Base-by-base conservation (phyloP, 768 basidiomycete species). In the Suillus discolor region DNA sequence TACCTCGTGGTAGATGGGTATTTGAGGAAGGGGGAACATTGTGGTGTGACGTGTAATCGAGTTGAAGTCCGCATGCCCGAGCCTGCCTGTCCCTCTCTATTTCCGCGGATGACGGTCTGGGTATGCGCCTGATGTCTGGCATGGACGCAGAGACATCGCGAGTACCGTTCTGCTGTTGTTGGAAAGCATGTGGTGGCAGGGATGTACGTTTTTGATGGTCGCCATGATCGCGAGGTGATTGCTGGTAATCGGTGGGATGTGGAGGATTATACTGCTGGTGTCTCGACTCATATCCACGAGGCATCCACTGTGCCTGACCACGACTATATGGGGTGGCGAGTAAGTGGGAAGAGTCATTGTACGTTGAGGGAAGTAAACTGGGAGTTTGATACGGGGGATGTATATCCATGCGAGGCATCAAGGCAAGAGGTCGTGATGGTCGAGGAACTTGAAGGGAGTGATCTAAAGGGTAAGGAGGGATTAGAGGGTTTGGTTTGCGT, bases 31-130 rank as follows among this genome's bases (percentile, higher is more conserved):
- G 61, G 66, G 55, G 64, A 61, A 1, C 62, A 47, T 45, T 49
- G 15, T 25, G 41, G 15, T 31, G 59, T 6, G 57, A 51, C 1
- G n/a, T 34, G 23, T 47, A 65, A 61, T 67, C 66, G 20, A 60
- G 25, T 15, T 70, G 49, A 1, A 42, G 57, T 16, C 41, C 66
- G 20, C 74, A 76, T 8, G 76, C 76, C 57, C 74, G 68, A 8
- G 71, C 76, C 16, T 76, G 55, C 64, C 74, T 69, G 44, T 76
- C 75, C 4, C 67, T 65, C 45, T 75, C 75, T 62, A 76, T 68
- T 60, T 77, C 75, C 62, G 70, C 70, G 34, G 71, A 69, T 11
- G 74, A 69, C 28, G 72, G 69, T 23, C 67, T 64, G 12, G 54
- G 49, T 55, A 71, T 42, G 60, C 72, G 72, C 54, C 25, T 47